A percentile compares a stretch with the other conserved stretches of the same genome.
These are phyloP conservation scores for Hanseniaspora taiwanica DNA, from an alignment of 805 yeast genomes.

Conservation along the genomic window DNA sequence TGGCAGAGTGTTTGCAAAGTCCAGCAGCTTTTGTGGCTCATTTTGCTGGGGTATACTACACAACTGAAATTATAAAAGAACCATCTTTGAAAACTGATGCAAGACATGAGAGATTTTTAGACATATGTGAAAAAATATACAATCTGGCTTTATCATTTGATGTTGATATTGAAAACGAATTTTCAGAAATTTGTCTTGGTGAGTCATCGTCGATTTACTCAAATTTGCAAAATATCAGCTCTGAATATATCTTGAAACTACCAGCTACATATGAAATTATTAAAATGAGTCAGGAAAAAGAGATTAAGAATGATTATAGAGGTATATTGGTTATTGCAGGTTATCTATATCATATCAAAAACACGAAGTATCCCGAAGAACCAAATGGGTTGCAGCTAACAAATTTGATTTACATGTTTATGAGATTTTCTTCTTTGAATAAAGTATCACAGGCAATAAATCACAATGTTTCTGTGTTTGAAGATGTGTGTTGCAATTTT, in stretches of 20 bases:
- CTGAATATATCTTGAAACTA: constrained; percentile 25
- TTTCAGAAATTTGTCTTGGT: constrained; percentile 22
- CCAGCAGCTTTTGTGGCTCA: constrained; percentile 1
- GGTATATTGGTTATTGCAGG: constrained; percentile 24
- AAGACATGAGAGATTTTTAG: constrained; percentile 16
- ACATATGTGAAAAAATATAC: constrained; percentile 28
- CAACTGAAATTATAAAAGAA: not conserved
- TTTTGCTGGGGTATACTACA: constrained; percentile 2
- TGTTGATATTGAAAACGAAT: constrained; percentile 34
- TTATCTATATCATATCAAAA: constrained; percentile 13
- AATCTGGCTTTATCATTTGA: constrained; percentile 55
- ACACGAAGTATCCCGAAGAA: constrained; percentile 6
- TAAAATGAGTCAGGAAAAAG: constrained; percentile 17
- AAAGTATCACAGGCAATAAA: constrained; percentile 13
- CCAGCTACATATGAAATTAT: constrained; percentile 25
- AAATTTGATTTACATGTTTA: constrained; percentile 27
- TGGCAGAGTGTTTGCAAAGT: constrained; percentile 28
- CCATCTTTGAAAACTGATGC: not conserved
- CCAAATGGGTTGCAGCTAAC: constrained; percentile 5
- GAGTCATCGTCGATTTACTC: constrained; percentile 32
- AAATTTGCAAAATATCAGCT: constrained; percentile 18
- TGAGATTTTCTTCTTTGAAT: constrained; percentile 31
- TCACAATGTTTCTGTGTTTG: constrained; percentile 12
- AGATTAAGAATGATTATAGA: constrained; percentile 19
- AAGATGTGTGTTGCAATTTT: constrained; percentile 24